Evolutionary conservation across 495 filamentous ascomycete genomes (phyloP).

Genomic region (Cercophora samala): DNA sequence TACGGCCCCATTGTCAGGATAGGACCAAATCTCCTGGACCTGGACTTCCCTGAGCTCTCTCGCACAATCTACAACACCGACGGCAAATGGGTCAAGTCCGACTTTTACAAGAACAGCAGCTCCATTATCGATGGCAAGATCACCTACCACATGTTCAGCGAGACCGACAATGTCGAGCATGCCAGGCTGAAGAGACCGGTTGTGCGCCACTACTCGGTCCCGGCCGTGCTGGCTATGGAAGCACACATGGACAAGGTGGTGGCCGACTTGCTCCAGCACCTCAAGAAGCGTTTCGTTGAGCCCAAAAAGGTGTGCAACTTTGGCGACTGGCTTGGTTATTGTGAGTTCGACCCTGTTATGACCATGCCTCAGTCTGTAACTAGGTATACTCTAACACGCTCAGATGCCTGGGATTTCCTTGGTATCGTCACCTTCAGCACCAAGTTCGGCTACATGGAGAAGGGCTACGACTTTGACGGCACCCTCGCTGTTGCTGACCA

Average conservation of each 20-base stretch:
- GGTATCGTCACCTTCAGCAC: conserved; percentile 43
- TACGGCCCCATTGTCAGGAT: conserved; percentile 41
- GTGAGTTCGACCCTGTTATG: conserved; percentile 1
- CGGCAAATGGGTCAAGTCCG: conserved; percentile 32
- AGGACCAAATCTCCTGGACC: conserved; percentile 34
- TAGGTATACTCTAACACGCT: neutral
- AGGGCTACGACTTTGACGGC: conserved; percentile 28
- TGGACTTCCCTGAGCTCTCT: conserved; percentile 31
- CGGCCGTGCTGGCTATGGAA: conserved; percentile 36
- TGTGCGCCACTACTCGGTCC: conserved; percentile 37
- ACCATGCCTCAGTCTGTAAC: neutral
- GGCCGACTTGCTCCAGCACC: conserved; percentile 23
- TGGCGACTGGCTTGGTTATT: conserved; percentile 32
- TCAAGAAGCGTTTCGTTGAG: conserved; percentile 31
- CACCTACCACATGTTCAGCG: conserved; percentile 38
- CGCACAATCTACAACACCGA: conserved; percentile 28
- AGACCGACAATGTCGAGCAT: conserved; percentile 34
- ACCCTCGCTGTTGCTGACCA: conserved; percentile 25
- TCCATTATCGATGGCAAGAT: conserved; percentile 37
- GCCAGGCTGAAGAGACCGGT: conserved; percentile 37
- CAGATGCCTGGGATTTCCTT: conserved; percentile 43
- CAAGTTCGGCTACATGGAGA: conserved; percentile 30
- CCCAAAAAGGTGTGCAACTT: conserved; percentile 21
- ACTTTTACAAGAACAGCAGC: conserved; percentile 43
- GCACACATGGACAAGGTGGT: conserved; percentile 36